Evolutionary conservation across 345 rosid species (phyloP).

Genomic region (Trapa incisa): DNA sequence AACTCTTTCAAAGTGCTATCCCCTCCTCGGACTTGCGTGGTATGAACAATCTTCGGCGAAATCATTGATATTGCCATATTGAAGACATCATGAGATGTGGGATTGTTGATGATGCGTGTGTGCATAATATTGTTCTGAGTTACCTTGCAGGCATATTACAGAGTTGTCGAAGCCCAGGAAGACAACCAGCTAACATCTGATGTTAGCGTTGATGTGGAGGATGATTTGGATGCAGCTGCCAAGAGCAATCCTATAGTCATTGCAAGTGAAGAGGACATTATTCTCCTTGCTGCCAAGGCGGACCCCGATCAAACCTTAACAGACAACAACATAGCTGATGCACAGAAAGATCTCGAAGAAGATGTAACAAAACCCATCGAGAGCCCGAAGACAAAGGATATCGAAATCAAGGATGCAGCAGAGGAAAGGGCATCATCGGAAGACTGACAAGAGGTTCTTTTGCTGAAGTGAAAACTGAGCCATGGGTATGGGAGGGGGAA

Average conservation of each 20-base stretch:
- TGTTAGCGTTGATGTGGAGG: background rate
- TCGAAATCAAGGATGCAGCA: background rate
- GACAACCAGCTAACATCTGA: background rate
- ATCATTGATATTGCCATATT: background rate
- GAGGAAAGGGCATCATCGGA: background rate
- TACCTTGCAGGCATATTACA: conserved; percentile 36
- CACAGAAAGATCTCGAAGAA: background rate
- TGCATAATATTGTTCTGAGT: background rate
- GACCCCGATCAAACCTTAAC: background rate
- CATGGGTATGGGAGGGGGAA: background rate
- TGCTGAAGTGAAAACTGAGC: background rate
- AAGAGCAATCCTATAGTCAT: background rate
- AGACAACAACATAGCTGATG: background rate
- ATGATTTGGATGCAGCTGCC: background rate
- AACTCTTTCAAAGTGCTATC: conserved; percentile 62
- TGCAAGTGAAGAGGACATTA: background rate
- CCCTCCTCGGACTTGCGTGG: conserved; percentile 59
- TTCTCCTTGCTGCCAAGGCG: background rate
- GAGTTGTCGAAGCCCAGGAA: conserved; percentile 35
- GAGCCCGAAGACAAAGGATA: background rate
- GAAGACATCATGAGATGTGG: background rate
- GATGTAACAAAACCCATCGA: background rate
- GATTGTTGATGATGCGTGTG: background rate
- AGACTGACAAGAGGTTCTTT: background rate
- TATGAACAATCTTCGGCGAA: conserved; percentile 5